phyloP scores from a whole-genome alignment of 139 green algal genomes.

The Chlorella vulgaris region DNA sequence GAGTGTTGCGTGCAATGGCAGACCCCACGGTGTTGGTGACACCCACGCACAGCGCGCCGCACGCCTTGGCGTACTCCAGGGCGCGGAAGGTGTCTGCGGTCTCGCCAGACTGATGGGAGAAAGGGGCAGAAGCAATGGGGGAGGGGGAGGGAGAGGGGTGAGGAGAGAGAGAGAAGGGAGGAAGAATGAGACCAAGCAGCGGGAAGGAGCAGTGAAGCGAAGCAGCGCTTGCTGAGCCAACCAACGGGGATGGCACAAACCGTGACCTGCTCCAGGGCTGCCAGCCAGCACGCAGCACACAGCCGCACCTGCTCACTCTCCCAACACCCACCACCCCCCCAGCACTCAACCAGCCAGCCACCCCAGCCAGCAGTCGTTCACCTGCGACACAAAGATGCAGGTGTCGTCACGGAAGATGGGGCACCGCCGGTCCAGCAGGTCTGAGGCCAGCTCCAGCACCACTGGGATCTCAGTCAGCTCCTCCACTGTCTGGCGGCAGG shows the following conservation, averaged over 20 bases:
- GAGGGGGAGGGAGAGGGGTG: neutral
- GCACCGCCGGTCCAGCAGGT: slow-evolving; percentile 71
- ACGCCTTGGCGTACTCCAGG: slow-evolving; percentile 62
- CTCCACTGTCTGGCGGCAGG: slow-evolving; percentile 63
- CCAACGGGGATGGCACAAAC: no score
- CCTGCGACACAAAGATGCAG: slow-evolving; percentile 65
- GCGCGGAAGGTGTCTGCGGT: slow-evolving; percentile 79
- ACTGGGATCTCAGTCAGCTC: slow-evolving; percentile 61
- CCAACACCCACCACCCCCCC: neutral
- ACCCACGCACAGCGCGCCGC: slow-evolving; percentile 77
- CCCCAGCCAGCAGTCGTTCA: no score
- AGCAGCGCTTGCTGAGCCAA: no score
- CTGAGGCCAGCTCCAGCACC: slow-evolving; percentile 73
- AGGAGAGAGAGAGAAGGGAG: neutral
- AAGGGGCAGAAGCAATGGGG: no score
- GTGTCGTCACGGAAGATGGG: slow-evolving; percentile 78
- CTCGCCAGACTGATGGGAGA: slow-evolving; percentile 63
- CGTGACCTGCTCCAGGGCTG: no score
- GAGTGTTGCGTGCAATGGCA: slow-evolving; percentile 72
- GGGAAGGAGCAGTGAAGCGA: neutral
- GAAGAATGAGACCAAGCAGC: neutral
- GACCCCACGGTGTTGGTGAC: slow-evolving; percentile 86
- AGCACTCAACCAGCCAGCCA: neutral
- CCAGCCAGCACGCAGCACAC: no score
- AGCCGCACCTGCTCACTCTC: neutral